Evolutionary conservation across 176 grass and related monocot species (phyloP).

Genomic region (Eragrostis nindensis): DNA sequence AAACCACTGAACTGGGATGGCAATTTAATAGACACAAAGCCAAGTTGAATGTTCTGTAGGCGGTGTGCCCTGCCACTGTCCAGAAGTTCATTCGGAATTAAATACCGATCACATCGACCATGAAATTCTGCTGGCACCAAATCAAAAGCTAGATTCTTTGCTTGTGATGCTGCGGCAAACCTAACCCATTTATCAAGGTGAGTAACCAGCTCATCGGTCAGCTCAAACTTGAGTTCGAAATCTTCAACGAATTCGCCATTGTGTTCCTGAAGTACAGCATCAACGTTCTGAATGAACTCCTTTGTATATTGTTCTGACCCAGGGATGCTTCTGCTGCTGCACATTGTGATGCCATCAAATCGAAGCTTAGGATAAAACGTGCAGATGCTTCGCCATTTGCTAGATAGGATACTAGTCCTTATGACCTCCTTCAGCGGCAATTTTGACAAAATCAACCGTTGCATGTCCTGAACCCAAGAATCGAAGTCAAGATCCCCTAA

Average conservation of each 20-base stretch:
- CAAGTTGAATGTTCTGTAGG: not conserved
- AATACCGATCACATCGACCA: not conserved
- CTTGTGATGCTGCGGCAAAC: not conserved
- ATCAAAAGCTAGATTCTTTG: conserved; percentile 10
- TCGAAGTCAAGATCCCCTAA: not conserved
- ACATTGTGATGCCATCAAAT: conserved; percentile 1
- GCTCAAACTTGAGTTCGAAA: not conserved
- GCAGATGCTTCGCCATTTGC: not conserved
- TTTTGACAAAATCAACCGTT: not conserved
- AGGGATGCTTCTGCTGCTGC: not conserved
- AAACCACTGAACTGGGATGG: conserved; percentile 6
- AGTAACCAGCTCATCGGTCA: not conserved
- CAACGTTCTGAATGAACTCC: not conserved
- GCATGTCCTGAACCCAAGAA: not conserved
- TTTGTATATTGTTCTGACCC: not conserved
- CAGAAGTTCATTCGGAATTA: not conserved
- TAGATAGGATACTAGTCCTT: not conserved
- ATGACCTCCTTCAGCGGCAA: not conserved
- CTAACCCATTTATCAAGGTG: conserved; percentile 17
- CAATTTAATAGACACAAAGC: not conserved
- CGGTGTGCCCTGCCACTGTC: not conserved
- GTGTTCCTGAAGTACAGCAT: too few relatives aligned
- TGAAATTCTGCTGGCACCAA: not conserved
- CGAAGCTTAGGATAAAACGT: not conserved
- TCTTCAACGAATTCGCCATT: not conserved